phyloP scores from a whole-genome alignment of 202 grass and related monocot genomes.

The Carex arenaria region DNA sequence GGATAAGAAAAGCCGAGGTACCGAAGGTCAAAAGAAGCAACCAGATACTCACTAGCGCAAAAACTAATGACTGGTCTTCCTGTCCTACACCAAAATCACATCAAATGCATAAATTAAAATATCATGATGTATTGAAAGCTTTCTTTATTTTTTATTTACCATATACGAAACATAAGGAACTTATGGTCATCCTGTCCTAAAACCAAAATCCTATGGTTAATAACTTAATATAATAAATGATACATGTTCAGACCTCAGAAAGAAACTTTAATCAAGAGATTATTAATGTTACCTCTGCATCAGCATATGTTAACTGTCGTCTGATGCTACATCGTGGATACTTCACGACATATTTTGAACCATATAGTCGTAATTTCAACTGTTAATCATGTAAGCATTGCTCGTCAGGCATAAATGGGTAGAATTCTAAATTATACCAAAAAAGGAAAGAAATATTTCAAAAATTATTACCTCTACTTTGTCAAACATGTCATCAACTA shows the following conservation, averaged over 20 bases:
- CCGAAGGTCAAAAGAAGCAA: constrained; percentile 65
- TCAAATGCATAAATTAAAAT: constrained; percentile 33
- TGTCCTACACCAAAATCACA: constrained; percentile 71
- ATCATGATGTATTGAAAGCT: background rate
- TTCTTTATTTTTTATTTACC: background rate
- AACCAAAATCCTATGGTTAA: constrained; percentile 34
- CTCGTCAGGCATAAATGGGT: background rate
- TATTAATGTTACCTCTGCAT: constrained; percentile 63
- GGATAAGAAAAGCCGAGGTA: constrained; percentile 49
- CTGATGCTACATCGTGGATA: constrained; percentile 94
- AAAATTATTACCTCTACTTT: constrained; percentile 70
- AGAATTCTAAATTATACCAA: background rate
- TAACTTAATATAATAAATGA: background rate
- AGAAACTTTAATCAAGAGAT: background rate
- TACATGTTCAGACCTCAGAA: background rate
- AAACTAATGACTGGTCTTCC: constrained; percentile 80
- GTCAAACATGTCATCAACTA: constrained; percentile 94
- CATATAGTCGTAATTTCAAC: constrained; percentile 85
- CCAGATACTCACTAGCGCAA: constrained; percentile 79
- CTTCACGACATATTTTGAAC: constrained; percentile 81
- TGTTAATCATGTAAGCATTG: background rate
- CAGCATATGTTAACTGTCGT: constrained; percentile 66
- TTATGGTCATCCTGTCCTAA: constrained; percentile 75
- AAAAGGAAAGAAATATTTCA: background rate
- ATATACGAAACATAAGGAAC: constrained; percentile 42